Conservation (phyloP, 1,284 basidiomycete genomes). For the Leccinum glutinopallens region DNA sequence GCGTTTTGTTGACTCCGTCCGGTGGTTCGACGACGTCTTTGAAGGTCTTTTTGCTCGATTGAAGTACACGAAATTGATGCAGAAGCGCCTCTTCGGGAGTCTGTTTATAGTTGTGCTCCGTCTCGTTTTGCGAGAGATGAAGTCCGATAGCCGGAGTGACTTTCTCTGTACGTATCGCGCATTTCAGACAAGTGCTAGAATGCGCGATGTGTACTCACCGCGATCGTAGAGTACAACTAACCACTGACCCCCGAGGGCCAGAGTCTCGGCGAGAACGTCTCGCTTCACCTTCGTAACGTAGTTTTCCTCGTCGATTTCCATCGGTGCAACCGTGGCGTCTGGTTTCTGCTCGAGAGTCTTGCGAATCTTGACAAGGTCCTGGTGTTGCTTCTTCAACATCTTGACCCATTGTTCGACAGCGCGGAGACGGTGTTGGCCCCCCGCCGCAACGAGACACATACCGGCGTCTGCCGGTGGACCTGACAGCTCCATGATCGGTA, state of each 20-base stretch:
- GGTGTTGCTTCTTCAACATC: not conserved
- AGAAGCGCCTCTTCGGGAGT: not conserved
- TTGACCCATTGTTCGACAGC: not conserved
- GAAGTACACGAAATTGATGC: not conserved
- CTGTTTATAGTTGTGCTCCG: not conserved
- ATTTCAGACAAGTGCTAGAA: not conserved
- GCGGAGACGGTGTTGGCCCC: not conserved
- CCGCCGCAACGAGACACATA: not conserved
- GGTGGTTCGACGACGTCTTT: not conserved
- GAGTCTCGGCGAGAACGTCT: not conserved
- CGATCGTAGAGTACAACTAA: not conserved
- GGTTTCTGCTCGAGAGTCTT: not conserved
- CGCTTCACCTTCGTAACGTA: not conserved
- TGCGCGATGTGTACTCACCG: not conserved
- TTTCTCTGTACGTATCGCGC: not conserved
- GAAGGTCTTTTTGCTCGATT: not conserved
- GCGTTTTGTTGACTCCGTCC: not conserved
- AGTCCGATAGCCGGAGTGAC: not conserved
- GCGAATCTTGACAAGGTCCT: not conserved
- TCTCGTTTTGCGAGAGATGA: not conserved
- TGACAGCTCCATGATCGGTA: no score
- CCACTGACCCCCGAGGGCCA: not conserved
- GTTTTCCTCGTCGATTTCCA: not conserved
- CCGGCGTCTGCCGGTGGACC: not conserved
- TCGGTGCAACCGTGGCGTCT: fast-evolving